These are phyloP conservation scores for Plasmodium malariae DNA, from an alignment of 169 alveolate species.

Conservation along the genomic window DNA sequence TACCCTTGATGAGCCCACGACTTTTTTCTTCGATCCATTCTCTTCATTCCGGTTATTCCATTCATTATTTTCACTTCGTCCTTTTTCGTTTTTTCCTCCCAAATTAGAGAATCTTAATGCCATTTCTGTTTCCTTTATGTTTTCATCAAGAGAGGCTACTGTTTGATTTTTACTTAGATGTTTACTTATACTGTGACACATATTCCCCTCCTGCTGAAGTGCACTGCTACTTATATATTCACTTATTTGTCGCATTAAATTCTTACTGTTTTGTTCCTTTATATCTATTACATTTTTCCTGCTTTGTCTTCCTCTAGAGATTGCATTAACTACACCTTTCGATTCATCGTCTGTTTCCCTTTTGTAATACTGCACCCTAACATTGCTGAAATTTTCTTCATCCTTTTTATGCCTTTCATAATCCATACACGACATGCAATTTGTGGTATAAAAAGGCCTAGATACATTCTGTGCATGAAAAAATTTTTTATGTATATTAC, in stretches of 20 bases:
- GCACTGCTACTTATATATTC: too few relatives aligned
- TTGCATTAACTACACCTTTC: too few relatives aligned
- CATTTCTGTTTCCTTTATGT: neutral
- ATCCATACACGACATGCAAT: constrained; percentile 4
- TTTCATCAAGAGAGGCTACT: neutral
- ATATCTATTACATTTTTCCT: neutral
- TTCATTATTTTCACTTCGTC: too few relatives aligned
- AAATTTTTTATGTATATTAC: constrained; percentile 13
- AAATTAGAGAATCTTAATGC: too few relatives aligned
- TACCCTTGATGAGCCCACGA: neutral
- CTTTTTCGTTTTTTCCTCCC: too few relatives aligned
- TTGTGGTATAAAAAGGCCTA: constrained; percentile 1
- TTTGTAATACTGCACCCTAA: neutral
- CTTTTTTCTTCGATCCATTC: neutral
- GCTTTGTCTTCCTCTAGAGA: too few relatives aligned
- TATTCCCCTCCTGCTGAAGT: too few relatives aligned
- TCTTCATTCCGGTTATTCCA: too few relatives aligned
- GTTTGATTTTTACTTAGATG: neutral
- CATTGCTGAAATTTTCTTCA: neutral
- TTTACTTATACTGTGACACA: neutral
- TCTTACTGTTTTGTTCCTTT: too few relatives aligned
- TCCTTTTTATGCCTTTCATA: neutral
- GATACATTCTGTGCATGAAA: constrained; percentile 7
- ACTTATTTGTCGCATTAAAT: too few relatives aligned
- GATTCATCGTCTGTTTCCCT: neutral